Percentiles rank a stretch among this genome's conserved stretches.
Evolutionary conservation across 768 basidiomycete species (phyloP).

Genomic region (Termitomyces sp.): DNA sequence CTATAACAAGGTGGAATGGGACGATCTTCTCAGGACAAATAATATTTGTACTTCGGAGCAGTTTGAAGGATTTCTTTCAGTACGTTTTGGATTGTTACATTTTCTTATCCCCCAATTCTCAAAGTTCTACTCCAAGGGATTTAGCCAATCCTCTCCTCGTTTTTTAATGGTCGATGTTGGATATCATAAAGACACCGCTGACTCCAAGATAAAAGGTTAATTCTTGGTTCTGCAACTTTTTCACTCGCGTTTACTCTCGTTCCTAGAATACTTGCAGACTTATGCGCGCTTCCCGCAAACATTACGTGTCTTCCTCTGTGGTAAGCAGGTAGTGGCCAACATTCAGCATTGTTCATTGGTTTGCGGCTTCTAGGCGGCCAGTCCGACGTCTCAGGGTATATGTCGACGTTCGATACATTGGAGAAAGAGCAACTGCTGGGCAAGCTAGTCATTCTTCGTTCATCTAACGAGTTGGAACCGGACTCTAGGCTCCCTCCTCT

Average conservation of each 20-base stretch:
- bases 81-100: conserved; percentile 17
- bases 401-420: conserved; percentile 51
- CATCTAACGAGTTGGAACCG: conserved; percentile 36
- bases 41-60: conserved; percentile 61
- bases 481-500: conserved; percentile 47
- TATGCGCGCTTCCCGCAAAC: conserved; percentile 74
- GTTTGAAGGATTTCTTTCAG: conserved; percentile 63
- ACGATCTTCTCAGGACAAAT: conserved; percentile 45
- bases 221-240: background rate
- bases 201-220: conserved; percentile 69
- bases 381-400: conserved; percentile 42
- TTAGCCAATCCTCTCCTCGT: conserved; percentile 70
- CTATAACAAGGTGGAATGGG: conserved; percentile 57
- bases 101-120: background rate
- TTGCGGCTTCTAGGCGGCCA: conserved; percentile 43
- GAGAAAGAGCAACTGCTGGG: conserved; percentile 59
- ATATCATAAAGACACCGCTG: conserved; percentile 53
- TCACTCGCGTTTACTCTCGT: background rate
- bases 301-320: conserved; percentile 67
- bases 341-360: background rate
- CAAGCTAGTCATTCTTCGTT: conserved; percentile 62
- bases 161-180: conserved; percentile 72
- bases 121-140: conserved; percentile 38
- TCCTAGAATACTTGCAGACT: conserved; percentile 64
- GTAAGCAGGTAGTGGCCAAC: conserved; percentile 31